These are phyloP conservation scores for Syzygium oleosum DNA, from an alignment of 345 rosid genomes.

Conservation along the genomic window DNA sequence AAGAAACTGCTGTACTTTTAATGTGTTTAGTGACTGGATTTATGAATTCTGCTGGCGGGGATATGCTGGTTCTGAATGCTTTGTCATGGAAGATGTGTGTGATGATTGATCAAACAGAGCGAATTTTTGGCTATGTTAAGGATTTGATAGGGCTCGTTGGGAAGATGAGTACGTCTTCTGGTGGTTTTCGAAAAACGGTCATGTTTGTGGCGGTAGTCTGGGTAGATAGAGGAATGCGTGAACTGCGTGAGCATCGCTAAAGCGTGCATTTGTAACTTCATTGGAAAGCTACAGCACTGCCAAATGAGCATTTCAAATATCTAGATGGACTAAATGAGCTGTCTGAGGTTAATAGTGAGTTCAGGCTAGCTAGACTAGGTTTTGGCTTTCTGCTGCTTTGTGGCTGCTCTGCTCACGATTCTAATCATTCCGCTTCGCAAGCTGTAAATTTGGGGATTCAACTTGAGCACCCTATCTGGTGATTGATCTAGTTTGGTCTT, in stretches of 20 bases:
- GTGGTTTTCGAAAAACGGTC: neutral
- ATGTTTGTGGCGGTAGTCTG: neutral
- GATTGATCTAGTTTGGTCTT: neutral
- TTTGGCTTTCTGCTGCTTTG: neutral
- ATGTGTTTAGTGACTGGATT: neutral
- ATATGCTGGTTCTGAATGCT: neutral
- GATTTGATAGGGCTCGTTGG: neutral
- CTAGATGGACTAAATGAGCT: neutral
- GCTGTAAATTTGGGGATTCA: no score
- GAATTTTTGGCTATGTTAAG: no score
- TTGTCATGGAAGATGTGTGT: neutral
- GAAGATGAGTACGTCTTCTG: neutral
- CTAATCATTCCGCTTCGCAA: no score
- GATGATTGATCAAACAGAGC: neutral
- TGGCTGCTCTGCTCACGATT: no score
- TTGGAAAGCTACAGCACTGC: neutral
- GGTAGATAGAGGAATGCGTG: neutral
- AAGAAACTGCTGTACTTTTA: neutral
- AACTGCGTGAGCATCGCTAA: neutral
- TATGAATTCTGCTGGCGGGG: neutral
- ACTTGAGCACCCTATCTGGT: no score
- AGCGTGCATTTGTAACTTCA: neutral
- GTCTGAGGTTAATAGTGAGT: neutral
- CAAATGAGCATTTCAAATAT: neutral
- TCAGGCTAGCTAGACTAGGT: neutral